Conservation (phyloP, 2,329 filamentous ascomycete species). For the Fusarium sp. region DNA sequence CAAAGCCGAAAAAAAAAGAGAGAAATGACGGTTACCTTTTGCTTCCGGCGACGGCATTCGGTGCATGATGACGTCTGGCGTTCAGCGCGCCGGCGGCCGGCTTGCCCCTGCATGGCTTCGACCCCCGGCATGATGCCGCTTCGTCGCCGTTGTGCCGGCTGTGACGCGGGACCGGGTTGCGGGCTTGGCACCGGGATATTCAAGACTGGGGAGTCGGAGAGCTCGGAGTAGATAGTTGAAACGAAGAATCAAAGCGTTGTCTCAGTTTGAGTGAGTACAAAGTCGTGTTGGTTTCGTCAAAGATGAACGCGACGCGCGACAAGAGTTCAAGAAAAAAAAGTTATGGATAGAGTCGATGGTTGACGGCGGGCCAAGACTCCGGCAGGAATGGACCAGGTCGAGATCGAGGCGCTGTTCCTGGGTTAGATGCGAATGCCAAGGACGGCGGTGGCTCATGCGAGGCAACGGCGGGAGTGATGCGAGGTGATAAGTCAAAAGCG, state of each 20-base stretch:
- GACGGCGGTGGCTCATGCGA: slow-evolving; percentile 3
- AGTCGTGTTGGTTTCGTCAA: slow-evolving; percentile 12
- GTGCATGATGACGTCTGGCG: slow-evolving; percentile 58
- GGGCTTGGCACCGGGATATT: slow-evolving; percentile 14
- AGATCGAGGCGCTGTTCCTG: slow-evolving; percentile 22
- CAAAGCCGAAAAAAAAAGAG: background rate
- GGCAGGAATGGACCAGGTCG: slow-evolving; percentile 17
- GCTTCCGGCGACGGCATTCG: slow-evolving; percentile 64
- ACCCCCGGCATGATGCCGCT: slow-evolving; percentile 31
- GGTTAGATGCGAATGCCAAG: slow-evolving; percentile 1
- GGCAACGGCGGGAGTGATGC: background rate
- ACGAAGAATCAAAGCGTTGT: background rate
- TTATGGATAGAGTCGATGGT: slow-evolving; percentile 28
- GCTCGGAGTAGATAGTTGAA: background rate
- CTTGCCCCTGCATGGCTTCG: slow-evolving; percentile 35
- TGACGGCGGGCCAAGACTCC: slow-evolving; percentile 4
- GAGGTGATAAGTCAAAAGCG: background rate
- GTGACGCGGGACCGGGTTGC: slow-evolving; percentile 1
- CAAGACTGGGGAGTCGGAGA: slow-evolving; percentile 3
- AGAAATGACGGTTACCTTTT: slow-evolving; percentile 55
- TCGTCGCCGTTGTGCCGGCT: slow-evolving; percentile 14
- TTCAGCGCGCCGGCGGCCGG: slow-evolving; percentile 36
- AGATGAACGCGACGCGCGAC: background rate
- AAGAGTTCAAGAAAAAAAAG: slow-evolving; percentile 7
- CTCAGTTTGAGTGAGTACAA: slow-evolving; percentile 3